Base-by-base conservation (phyloP, 2,329 filamentous ascomycete species). In the Penicillium sp. region DNA sequence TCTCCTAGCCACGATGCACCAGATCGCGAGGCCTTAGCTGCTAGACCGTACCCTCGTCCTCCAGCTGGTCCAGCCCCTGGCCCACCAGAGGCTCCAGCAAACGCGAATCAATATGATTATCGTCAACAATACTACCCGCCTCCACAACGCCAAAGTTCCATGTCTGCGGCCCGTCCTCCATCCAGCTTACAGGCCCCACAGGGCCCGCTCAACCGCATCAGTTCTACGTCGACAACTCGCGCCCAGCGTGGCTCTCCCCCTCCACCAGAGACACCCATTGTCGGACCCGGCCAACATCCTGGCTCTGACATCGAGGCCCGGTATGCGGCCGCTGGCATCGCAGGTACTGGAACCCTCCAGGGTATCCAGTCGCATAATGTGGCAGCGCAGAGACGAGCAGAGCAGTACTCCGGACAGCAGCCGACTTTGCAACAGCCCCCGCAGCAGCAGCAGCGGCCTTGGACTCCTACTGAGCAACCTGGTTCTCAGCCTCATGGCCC, bases 381-480 rank as follows among this genome's bases (percentile, higher is more conserved):
- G 14, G 91, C 91, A 2, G 90, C 92, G 2, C 82, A 90, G 27
- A 90, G 94, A 70, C 83, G 92, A 62, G 77, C 88, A 58, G 88
- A 90, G 35, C 90, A 94, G 56, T 97, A 96, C 70, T 83, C 81
- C 19, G 77, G 80, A 34, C 77, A 80, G 50, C 74, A 74, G 48
- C 68, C 69, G 39, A 68, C 61, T 38, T 66, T 66, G 40, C 61
- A 67, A 55, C 72, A 74, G 43, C 78, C 75, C 23, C 63, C 67
- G 48, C 67, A 73, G 46, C 78, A 75, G 26, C 63, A 67, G 41
- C 70, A 62, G 53, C 83, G 93, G 44, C 92, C 92, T 29, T 97
- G 93, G 94, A 97, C 93, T 9, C 94, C 94, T 0, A 97, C 94
- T 3, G 94, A 99, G 71, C 82, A 86, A 53, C 91, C 92, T 1